Evolutionary conservation across 805 yeast species (phyloP).

Genomic region (Allodekkera sacchari): DNA sequence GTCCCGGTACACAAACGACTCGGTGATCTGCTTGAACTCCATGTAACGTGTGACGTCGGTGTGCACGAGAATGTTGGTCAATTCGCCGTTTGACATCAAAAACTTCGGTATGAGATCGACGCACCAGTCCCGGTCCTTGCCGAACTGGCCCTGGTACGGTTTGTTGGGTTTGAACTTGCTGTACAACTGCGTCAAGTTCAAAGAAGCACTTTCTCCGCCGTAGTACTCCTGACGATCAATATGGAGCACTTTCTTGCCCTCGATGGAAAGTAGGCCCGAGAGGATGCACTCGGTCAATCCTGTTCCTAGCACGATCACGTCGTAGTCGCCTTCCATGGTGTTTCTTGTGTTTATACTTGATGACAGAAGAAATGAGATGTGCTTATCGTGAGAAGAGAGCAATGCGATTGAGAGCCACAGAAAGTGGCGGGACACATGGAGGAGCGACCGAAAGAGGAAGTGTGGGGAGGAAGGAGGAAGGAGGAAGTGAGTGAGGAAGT

Average conservation of each 20-base stretch:
- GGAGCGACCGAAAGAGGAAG: too few species aligned
- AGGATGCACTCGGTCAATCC: constrained; percentile 97
- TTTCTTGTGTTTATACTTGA: too few species aligned
- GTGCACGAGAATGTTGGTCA: constrained; percentile 89
- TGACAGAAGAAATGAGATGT: too few species aligned
- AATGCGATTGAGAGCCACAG: too few species aligned
- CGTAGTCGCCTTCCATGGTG: constrained; percentile 94
- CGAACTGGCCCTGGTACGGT: constrained; percentile 60
- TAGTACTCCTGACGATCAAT: constrained; percentile 95
- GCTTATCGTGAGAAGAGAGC: too few species aligned
- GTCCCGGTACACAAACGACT: constrained; percentile 84
- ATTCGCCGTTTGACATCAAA: constrained; percentile 94
- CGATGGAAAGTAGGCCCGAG: constrained; percentile 91
- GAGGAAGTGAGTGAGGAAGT: too few species aligned
- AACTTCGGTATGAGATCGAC: constrained; percentile 95
- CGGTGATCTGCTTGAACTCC: constrained; percentile 95
- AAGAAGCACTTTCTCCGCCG: constrained; percentile 88
- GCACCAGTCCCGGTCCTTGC: constrained; percentile 96
- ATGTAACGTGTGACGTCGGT: constrained; percentile 94
- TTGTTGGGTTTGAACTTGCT: constrained; percentile 80
- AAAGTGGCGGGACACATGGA: too few species aligned
- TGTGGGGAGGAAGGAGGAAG: too few species aligned
- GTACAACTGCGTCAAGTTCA: constrained; percentile 66
- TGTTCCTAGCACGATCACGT: constrained; percentile 87
- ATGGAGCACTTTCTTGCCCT: constrained; percentile 94